A percentile compares a stretch with the other conserved stretches of the same genome.
phyloP scores from a whole-genome alignment of 495 filamentous ascomycete genomes.

The Penicillium canescens region DNA sequence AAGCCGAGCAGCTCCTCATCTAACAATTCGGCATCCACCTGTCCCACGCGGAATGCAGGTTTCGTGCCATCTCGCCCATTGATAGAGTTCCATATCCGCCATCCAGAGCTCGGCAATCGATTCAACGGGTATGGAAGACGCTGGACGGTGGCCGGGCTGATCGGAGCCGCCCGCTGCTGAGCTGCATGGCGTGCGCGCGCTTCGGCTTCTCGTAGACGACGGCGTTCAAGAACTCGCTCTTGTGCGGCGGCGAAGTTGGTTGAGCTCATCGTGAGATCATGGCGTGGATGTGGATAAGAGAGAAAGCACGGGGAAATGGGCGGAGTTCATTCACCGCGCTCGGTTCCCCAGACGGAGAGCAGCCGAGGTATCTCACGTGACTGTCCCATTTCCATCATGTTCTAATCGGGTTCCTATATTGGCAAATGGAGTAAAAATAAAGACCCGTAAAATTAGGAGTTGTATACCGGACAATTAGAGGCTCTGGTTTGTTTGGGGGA shows the following conservation, averaged over 20 bases:
- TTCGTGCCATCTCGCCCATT: constrained; percentile 74
- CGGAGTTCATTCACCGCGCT: constrained; percentile 18
- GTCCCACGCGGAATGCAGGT: constrained; percentile 90
- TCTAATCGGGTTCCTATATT: too few relatives aligned
- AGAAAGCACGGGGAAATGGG: constrained; percentile 12
- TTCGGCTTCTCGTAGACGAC: constrained; percentile 67
- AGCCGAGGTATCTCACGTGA: constrained; percentile 31
- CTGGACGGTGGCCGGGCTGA: constrained; percentile 50
- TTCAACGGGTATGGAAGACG: constrained; percentile 66
- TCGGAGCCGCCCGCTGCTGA: constrained; percentile 57
- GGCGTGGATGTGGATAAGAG: constrained; percentile 13
- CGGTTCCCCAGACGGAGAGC: constrained; percentile 34
- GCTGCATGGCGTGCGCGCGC: constrained; percentile 54
- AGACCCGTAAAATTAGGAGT: too few relatives aligned
- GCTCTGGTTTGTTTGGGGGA: too few relatives aligned
- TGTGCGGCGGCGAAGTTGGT: constrained; percentile 84
- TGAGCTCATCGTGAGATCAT: constrained; percentile 63
- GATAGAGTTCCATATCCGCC: constrained; percentile 68
- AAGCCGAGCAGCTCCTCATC: constrained; percentile 91
- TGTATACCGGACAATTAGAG: too few relatives aligned
- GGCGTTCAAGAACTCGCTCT: constrained; percentile 76
- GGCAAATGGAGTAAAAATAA: too few relatives aligned
- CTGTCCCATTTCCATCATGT: background rate
- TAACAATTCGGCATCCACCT: constrained; percentile 93
- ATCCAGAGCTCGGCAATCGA: constrained; percentile 53